Evolutionary conservation across 768 basidiomycete species (phyloP).

Genomic region (Phylloporus arenicola): DNA sequence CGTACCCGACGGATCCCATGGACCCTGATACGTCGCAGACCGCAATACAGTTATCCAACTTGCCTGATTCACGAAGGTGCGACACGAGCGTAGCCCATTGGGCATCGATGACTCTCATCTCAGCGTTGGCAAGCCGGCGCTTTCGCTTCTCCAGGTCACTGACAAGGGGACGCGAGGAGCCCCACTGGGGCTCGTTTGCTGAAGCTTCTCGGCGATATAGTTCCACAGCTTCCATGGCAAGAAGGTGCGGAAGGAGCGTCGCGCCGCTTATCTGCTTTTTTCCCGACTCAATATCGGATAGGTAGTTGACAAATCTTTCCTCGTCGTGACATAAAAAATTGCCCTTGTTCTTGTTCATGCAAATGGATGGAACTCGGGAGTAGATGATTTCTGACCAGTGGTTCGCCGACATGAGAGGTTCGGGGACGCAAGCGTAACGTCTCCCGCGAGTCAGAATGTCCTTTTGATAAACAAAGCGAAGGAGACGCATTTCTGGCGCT

Average conservation of each 20-base stretch:
- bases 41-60: slow-evolving; percentile 58
- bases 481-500: slow-evolving; percentile 33
- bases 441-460: slow-evolving; percentile 59
- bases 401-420: slow-evolving; percentile 57
- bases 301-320: slow-evolving; percentile 53
- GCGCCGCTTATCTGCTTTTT: slow-evolving; percentile 58
- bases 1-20: slow-evolving; percentile 42
- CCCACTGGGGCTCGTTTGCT: too few species aligned
- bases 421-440: slow-evolving; percentile 40
- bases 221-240: slow-evolving; percentile 39
- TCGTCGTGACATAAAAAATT: slow-evolving; percentile 56
- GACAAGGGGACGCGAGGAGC: background rate
- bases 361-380: slow-evolving; percentile 52
- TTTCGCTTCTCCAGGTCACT: slow-evolving; percentile 23
- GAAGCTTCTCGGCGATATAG: background rate
- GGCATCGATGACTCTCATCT: slow-evolving; percentile 47
- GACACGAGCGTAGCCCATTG: slow-evolving; percentile 64
- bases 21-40: slow-evolving; percentile 73
- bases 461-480: slow-evolving; percentile 55
- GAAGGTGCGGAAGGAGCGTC: slow-evolving; percentile 59
- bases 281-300: slow-evolving; percentile 51
- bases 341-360: slow-evolving; percentile 55
- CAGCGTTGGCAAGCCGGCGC: slow-evolving; percentile 30
- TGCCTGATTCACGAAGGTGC: slow-evolving; percentile 47
- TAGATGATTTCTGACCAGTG: slow-evolving; percentile 57